A percentile compares a stretch with the other conserved stretches of the same genome.
These are phyloP conservation scores for Cladosporium phlei DNA, from an alignment of 2,329 filamentous ascomycete genomes.

Conservation along the genomic window DNA sequence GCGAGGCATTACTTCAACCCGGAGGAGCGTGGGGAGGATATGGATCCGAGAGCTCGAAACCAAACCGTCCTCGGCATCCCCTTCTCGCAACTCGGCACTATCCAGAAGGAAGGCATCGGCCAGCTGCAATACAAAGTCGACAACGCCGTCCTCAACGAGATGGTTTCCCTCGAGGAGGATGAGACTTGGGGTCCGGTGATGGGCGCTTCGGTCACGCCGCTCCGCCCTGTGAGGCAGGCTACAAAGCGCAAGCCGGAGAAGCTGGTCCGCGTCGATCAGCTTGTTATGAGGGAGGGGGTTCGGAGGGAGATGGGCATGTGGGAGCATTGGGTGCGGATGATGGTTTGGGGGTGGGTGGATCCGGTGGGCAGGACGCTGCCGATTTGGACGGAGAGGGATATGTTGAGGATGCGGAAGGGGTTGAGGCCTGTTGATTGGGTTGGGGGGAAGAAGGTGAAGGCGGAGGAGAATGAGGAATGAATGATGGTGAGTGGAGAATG, in stretches of 20 bases:
- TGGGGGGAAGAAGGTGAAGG: not conserved
- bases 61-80: conserved; percentile 49
- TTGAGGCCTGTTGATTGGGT: not conserved
- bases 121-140: conserved; percentile 15
- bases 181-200: conserved; percentile 23
- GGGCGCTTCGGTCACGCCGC: no score
- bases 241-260: not conserved
- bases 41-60: conserved; percentile 19
- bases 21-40: conserved; percentile 22
- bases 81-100: conserved; percentile 47
- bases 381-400: not conserved
- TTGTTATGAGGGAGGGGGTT: conserved; percentile 54
- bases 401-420: conserved; percentile 5
- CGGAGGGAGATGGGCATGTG: conserved; percentile 52
- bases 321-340: conserved; percentile 52
- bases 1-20: conserved; percentile 53
- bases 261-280: conserved; percentile 54
- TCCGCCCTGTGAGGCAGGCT: no score
- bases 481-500: no score
- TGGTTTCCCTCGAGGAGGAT: conserved; percentile 20
- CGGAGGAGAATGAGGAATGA: not conserved
- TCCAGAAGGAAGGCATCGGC: conserved; percentile 48
- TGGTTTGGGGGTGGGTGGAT: conserved; percentile 50
- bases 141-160: not conserved
- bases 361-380: not conserved